Conservation (phyloP, 1,284 basidiomycete genomes). For the Irpex sp. region DNA sequence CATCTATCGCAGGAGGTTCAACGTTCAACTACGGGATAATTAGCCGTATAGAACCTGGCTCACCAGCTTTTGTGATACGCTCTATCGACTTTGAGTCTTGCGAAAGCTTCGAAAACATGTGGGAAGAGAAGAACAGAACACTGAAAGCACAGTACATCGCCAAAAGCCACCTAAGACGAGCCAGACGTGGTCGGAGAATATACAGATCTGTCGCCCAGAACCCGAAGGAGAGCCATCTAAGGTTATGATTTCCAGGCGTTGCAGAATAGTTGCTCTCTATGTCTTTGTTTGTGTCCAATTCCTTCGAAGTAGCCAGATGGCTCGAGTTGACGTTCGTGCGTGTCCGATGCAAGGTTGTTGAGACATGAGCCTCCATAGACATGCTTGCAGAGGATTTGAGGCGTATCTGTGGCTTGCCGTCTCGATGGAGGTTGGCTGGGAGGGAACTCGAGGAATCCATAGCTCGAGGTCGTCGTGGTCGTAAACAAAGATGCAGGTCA, state of each 20-base stretch:
- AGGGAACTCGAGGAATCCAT: slow-evolving; percentile 2
- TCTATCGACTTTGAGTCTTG: neutral
- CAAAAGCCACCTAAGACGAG: slow-evolving; percentile 27
- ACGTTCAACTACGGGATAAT: no score
- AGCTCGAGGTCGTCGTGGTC: neutral
- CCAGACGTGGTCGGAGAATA: slow-evolving; percentile 7
- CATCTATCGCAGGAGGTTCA: neutral
- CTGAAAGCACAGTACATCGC: slow-evolving; percentile 40
- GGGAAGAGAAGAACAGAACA: slow-evolving; percentile 34
- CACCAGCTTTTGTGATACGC: no score
- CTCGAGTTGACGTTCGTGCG: neutral
- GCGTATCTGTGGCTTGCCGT: neutral
- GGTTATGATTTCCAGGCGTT: neutral
- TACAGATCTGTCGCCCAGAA: neutral
- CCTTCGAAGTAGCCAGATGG: neutral
- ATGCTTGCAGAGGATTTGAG: slow-evolving; percentile 3
- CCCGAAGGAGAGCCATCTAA: neutral
- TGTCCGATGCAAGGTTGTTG: slow-evolving; percentile 2
- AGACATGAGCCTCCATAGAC: slow-evolving; percentile 2
- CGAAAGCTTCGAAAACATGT: slow-evolving; percentile 11
- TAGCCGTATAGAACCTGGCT: no score
- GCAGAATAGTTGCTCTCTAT: neutral
- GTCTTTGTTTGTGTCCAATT: neutral
- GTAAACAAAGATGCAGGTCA: neutral
- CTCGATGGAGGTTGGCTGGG: slow-evolving; percentile 1